Conservation (phyloP, 345 rosid genomes). For the Fremontodendron californicum region DNA sequence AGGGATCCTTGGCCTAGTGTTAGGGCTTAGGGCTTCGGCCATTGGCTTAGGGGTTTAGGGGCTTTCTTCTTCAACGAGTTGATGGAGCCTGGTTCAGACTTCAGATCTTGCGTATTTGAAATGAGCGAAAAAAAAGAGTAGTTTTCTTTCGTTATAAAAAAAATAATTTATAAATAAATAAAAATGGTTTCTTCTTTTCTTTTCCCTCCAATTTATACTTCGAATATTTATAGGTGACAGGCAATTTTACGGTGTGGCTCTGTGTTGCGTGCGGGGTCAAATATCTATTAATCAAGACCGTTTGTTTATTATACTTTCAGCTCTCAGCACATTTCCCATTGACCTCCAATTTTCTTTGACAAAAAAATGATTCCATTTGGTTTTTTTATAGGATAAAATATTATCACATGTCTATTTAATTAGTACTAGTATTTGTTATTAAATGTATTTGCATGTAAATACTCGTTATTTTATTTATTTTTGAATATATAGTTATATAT, state of each 20-base stretch:
- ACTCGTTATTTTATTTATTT: too few relatives aligned
- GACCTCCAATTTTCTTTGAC: not conserved
- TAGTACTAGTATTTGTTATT: too few relatives aligned
- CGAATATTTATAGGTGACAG: slow-evolving; percentile 8
- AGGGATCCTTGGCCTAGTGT: slow-evolving; percentile 52
- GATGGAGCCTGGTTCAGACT: slow-evolving; percentile 3
- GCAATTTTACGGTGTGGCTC: not conserved
- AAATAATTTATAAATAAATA: too few relatives aligned
- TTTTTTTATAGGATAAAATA: too few relatives aligned
- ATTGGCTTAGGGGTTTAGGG: slow-evolving; percentile 23
- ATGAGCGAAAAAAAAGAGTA: too few relatives aligned
- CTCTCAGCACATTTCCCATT: not conserved
- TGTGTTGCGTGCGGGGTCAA: not conserved
- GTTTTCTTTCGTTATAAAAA: not conserved
- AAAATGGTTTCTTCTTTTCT: not conserved
- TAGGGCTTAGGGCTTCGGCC: slow-evolving; percentile 75
- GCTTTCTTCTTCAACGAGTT: slow-evolving; percentile 5
- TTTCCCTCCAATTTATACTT: slow-evolving; percentile 48
- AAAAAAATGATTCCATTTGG: too few relatives aligned
- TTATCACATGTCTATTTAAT: too few relatives aligned
- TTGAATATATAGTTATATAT: too few relatives aligned
- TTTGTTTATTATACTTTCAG: not conserved
- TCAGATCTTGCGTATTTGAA: not conserved
- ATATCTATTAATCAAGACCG: not conserved
- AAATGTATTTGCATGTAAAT: too few relatives aligned